Percentiles rank a stretch among this genome's conserved stretches.
phyloP scores from a whole-genome alignment of 768 basidiomycete species.

The Lactifluus volemus region DNA sequence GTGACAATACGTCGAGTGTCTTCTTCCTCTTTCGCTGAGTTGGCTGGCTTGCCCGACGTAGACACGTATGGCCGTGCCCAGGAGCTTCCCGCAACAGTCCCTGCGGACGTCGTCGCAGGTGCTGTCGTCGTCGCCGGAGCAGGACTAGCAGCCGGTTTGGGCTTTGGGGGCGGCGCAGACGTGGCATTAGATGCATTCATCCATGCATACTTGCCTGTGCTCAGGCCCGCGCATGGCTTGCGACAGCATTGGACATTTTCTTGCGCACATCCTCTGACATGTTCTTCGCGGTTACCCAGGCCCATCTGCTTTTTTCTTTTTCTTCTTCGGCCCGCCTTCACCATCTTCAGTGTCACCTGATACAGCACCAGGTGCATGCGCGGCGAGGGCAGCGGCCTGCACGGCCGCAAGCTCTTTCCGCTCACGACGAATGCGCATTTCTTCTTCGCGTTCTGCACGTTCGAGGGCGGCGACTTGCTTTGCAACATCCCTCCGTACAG shows the following conservation, averaged over 20 bases:
- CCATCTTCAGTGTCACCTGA: conserved; percentile 41
- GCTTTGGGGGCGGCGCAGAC: conserved; percentile 29
- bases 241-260: conserved; percentile 86
- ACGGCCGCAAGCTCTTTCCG: conserved; percentile 70
- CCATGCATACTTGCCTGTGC: conserved; percentile 75
- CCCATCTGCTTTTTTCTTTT: conserved; percentile 73
- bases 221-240: conserved; percentile 83
- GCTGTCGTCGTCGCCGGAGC: conserved; percentile 27
- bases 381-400: conserved; percentile 60
- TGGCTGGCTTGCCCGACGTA: conserved; percentile 35
- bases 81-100: conserved; percentile 27
- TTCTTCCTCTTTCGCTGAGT: conserved; percentile 34
- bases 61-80: conserved; percentile 62
- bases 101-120: conserved; percentile 14
- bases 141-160: conserved; percentile 25
- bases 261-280: conserved; percentile 90
- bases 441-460: conserved; percentile 76
- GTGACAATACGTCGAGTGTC: conserved; percentile 54
- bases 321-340: conserved; percentile 58
- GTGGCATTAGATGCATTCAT: conserved; percentile 61
- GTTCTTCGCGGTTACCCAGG: conserved; percentile 76
- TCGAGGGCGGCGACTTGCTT: conserved; percentile 74
- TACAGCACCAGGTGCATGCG: conserved; percentile 46
- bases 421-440: conserved; percentile 63
- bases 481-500: conserved; percentile 68